A percentile compares a stretch with the other conserved stretches of the same genome.
Conservation (phyloP, 2,329 filamentous ascomycete genomes). For the Fusarium dimerum region DNA sequence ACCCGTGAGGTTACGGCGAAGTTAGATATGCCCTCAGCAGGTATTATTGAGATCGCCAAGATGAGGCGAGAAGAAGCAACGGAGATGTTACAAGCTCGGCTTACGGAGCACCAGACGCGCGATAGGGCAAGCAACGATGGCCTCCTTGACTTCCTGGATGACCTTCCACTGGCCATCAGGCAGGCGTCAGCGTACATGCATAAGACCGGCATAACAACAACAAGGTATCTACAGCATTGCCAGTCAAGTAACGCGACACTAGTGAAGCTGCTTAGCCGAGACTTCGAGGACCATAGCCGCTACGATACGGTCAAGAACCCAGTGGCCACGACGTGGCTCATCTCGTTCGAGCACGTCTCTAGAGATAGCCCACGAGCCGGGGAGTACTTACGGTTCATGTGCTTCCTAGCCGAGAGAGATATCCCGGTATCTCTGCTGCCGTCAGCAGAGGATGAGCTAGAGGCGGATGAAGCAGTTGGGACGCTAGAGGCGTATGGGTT, state of each 20-base stretch:
- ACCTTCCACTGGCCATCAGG: constrained; percentile 38
- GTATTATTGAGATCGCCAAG: constrained; percentile 15
- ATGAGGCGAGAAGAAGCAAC: constrained; percentile 24
- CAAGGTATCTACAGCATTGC: constrained; percentile 29
- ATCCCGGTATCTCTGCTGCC: constrained; percentile 31
- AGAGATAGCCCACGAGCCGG: constrained; percentile 25
- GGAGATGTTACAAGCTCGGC: constrained; percentile 20
- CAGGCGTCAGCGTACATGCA: constrained; percentile 40
- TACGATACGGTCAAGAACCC: constrained; percentile 30
- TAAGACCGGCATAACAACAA: constrained; percentile 22
- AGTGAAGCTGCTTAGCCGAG: constrained; percentile 28
- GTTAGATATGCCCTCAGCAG: constrained; percentile 7
- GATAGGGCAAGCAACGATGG: constrained; percentile 16
- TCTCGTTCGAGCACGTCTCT: constrained; percentile 35
- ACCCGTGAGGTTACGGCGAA: constrained; percentile 5
- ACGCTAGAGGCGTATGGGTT: constrained; percentile 33
- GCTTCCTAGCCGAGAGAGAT: constrained; percentile 30
- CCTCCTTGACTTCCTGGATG: constrained; percentile 32
- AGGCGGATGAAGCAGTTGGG: constrained; percentile 25
- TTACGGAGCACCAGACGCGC: constrained; percentile 19
- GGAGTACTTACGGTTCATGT: constrained; percentile 32
- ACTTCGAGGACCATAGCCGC: constrained; percentile 32
- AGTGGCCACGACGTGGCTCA: constrained; percentile 35
- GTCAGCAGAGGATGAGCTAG: constrained; percentile 4
- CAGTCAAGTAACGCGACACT: constrained; percentile 19